phyloP scores from a whole-genome alignment of 257 asterid species.

The Orobanche coerulescens region DNA sequence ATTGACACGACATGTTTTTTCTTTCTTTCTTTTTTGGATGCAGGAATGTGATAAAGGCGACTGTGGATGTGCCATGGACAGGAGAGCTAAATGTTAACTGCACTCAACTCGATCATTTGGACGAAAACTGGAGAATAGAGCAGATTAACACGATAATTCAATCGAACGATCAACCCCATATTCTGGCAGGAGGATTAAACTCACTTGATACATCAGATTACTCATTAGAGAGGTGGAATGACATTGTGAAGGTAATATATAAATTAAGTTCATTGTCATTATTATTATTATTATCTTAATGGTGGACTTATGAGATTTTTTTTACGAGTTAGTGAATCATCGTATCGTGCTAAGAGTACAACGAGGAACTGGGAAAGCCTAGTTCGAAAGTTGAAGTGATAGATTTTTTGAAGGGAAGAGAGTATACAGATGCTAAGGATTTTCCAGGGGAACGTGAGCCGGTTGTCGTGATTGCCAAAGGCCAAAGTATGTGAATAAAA shows the following conservation, averaged over 20 bases:
- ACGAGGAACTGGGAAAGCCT: slow-evolving; percentile 80
- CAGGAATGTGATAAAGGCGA: slow-evolving; percentile 93
- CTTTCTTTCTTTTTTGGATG: not conserved
- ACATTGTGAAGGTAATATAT: slow-evolving; percentile 64
- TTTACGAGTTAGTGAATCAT: not conserved
- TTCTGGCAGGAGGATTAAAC: slow-evolving; percentile 83
- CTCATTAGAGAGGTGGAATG: slow-evolving; percentile 70
- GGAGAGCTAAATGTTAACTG: slow-evolving; percentile 75
- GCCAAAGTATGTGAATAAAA: slow-evolving; percentile 57
- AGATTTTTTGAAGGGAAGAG: slow-evolving; percentile 56
- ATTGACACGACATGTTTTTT: too few species aligned
- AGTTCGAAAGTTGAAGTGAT: slow-evolving; percentile 72
- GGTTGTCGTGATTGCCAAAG: slow-evolving; percentile 83
- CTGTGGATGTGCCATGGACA: slow-evolving; percentile 63
- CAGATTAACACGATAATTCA: slow-evolving; percentile 68
- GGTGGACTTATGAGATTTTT: not conserved
- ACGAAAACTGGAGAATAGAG: slow-evolving; percentile 83
- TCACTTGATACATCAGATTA: slow-evolving; percentile 87
- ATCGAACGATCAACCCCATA: slow-evolving; percentile 57
- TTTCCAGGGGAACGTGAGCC: slow-evolving; percentile 83
- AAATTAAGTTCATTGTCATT: too few species aligned
- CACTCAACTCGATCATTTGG: slow-evolving; percentile 86
- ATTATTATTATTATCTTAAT: not conserved
- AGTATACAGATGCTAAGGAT: slow-evolving; percentile 62
- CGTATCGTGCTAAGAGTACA: slow-evolving; percentile 34